phyloP scores from a whole-genome alignment of 2,329 filamentous ascomycete genomes.

The Colletotrichum magnum region DNA sequence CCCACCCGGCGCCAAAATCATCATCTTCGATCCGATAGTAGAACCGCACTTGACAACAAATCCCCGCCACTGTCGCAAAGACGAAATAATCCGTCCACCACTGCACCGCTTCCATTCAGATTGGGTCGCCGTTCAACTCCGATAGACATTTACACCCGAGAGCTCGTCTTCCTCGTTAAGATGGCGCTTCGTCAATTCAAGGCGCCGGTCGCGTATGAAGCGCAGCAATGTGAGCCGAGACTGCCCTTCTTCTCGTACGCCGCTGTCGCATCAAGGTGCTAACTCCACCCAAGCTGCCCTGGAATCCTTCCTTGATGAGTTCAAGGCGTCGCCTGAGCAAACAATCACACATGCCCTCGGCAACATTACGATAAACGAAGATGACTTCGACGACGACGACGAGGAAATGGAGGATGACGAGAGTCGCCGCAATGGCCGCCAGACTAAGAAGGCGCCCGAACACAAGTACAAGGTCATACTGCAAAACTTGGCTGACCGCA shows the following conservation, averaged over 20 bases:
- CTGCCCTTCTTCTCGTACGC: conserved; percentile 33
- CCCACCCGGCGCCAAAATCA: conserved; percentile 39
- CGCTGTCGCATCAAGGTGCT: conserved; percentile 43
- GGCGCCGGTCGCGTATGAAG: conserved; percentile 86
- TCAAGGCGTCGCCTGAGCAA: conserved; percentile 83
- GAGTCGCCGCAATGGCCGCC: conserved; percentile 62
- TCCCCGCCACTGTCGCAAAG: conserved; percentile 21
- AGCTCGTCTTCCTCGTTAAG: conserved; percentile 44
- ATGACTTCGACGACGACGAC: conserved; percentile 90
- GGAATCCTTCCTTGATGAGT: conserved; percentile 87
- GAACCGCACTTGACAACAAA: conserved; percentile 18
- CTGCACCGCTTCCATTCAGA: conserved; percentile 1
- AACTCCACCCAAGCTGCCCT: conserved; percentile 74
- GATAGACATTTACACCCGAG: conserved; percentile 1
- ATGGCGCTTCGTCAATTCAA: conserved; percentile 91
- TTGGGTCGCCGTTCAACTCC: not conserved
- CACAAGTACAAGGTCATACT: conserved; percentile 91
- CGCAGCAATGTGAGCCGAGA: conserved; percentile 80
- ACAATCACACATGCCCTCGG: conserved; percentile 86
- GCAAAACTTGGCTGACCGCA: conserved; percentile 88
- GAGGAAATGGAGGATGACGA: conserved; percentile 92
- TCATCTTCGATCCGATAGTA: conserved; percentile 34
- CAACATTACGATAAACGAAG: conserved; percentile 87
- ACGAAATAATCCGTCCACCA: conserved; percentile 15
- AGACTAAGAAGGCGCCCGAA: conserved; percentile 70